These are phyloP conservation scores for Saccharomyces hybrid DNA, from an alignment of 1,139 yeast genomes.

Conservation along the genomic window DNA sequence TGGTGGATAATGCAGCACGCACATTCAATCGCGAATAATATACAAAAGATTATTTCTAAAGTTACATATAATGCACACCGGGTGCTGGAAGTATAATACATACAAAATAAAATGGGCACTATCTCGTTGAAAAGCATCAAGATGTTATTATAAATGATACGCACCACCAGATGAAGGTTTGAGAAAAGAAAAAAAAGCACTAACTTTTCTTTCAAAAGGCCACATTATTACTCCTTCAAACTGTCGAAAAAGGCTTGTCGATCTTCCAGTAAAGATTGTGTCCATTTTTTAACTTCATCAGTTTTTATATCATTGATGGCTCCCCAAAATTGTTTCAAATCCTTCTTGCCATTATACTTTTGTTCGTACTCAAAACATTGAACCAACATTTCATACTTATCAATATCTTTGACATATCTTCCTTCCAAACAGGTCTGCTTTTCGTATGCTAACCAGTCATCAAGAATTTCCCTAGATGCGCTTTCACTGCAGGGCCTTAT, in stretches of 20 bases:
- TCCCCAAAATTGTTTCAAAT: constrained; percentile 61
- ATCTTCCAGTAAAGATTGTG: constrained; percentile 55
- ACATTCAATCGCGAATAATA: not conserved
- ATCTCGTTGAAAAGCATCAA: not conserved
- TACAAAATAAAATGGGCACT: not conserved
- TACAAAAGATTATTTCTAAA: not conserved
- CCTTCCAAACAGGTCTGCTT: constrained; percentile 77
- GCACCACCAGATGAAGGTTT: not conserved
- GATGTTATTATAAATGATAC: not conserved
- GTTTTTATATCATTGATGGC: constrained; percentile 64
- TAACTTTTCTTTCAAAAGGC: not conserved
- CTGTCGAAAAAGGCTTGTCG: constrained; percentile 38
- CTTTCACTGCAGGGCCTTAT: constrained; percentile 54
- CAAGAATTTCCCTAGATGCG: constrained; percentile 61
- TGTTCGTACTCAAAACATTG: constrained; percentile 91
- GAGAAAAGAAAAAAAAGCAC: no score
- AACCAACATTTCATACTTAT: constrained; percentile 84
- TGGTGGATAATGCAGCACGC: not conserved
- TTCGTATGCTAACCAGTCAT: constrained; percentile 88
- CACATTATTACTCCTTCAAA: not conserved
- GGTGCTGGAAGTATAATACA: not conserved
- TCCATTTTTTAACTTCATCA: constrained; percentile 62
- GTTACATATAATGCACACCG: not conserved
- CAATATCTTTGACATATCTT: constrained; percentile 86
- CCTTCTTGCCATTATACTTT: constrained; percentile 45